Evolutionary conservation across 1,284 basidiomycete species (phyloP).

Genomic region (Psilocybe mexicana): DNA sequence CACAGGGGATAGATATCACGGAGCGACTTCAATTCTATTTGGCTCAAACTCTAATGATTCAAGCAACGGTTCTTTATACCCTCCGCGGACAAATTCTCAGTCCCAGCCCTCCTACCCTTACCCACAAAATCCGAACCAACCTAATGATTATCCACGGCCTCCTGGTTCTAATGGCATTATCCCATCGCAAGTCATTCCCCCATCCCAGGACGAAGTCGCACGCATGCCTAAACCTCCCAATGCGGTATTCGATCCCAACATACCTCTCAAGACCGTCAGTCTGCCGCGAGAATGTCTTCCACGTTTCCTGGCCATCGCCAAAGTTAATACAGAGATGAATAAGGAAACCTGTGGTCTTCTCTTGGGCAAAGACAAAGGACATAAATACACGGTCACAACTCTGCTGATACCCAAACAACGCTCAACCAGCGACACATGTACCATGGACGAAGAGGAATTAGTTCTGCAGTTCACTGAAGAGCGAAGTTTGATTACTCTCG

Average conservation of each 20-base stretch:
- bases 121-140: slow-evolving; percentile 20
- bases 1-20: slow-evolving; percentile 20
- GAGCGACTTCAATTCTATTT: slow-evolving; percentile 20
- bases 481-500: slow-evolving; percentile 77
- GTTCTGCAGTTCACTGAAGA: slow-evolving; percentile 83
- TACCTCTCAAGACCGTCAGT: slow-evolving; percentile 56
- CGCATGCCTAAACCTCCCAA: slow-evolving; percentile 22
- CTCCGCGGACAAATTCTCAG: slow-evolving; percentile 9
- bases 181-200: slow-evolving; percentile 28
- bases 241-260: slow-evolving; percentile 20
- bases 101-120: slow-evolving; percentile 11
- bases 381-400: slow-evolving; percentile 70
- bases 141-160: slow-evolving; percentile 27
- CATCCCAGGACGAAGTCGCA: slow-evolving; percentile 25
- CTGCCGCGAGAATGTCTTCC: slow-evolving; percentile 71
- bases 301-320: slow-evolving; percentile 69
- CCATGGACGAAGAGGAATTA: slow-evolving; percentile 85
- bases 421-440: slow-evolving; percentile 84
- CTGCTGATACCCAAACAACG: slow-evolving; percentile 82
- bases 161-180: slow-evolving; percentile 25
- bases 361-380: slow-evolving; percentile 56
- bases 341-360: slow-evolving; percentile 51
- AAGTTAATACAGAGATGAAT: slow-evolving; percentile 46
- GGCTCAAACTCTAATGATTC: slow-evolving; percentile 16
- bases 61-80: slow-evolving; percentile 6